Base-by-base conservation (phyloP, 2,329 filamentous ascomycete species). In the Penicillium sp. region DNA sequence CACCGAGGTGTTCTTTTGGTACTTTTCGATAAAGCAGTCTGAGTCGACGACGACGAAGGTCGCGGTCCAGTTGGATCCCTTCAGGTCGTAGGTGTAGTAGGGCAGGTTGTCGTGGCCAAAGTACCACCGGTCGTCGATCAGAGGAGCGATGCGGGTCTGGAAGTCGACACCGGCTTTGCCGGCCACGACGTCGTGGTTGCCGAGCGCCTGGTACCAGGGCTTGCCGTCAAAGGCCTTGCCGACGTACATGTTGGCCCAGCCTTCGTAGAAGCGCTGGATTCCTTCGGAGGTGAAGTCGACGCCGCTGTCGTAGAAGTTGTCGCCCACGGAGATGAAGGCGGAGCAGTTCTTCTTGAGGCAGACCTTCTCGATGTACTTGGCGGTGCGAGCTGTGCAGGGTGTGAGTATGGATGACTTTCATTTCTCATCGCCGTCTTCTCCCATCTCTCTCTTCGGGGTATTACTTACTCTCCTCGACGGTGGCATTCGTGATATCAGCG, bases 301-400 rank as follows among this genome's bases (percentile, higher is more conserved):
- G 14, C 66, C 68, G 30, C 68, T 70, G 26, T 69, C 66, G 48
- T 71, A 71, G 58, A 71, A 71, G 40, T 69, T 71, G 55, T 71
- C 68, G 22, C 68, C 68, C 25, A 70, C 68, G 1, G 68, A 70
- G 2, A 69, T 43, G 37, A 71, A 67, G 11, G 68, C 68, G 1
- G 57, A 60, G 57, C 68, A 71, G 45, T 71, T 61, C 60, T 71
- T 71, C 35, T 57, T 53, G 6, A 58, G 56, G 40, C 67, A 70
- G 42, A 70, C 55, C n/a, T 68, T 55, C 7, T 61, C 66, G 42
- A 70, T 68, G 49, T 70, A 70, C 33, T 49, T 30, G 19, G 68
- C 61, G 6, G 68, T 70, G 25, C 62, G 55, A 16, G 49, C 68
- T 70, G 26, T 10, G n/a, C 13, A 14, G 14, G 40, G 10, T 10